Conservation (phyloP, 148 eudicot species). For the Vaccinium macrocarpon region DNA sequence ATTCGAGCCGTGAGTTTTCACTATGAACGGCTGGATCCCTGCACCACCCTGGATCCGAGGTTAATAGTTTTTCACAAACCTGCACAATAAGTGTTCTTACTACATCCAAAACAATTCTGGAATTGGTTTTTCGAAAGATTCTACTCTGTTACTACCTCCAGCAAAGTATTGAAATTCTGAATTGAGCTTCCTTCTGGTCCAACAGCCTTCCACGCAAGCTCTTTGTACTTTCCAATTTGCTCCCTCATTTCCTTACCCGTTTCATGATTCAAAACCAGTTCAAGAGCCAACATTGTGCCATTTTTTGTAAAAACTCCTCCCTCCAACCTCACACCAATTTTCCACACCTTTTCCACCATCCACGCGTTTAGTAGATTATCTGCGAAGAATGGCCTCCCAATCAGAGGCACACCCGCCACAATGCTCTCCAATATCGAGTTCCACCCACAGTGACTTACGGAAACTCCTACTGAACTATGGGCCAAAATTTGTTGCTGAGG, state of each 20-base stretch:
- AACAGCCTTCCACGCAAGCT: slow-evolving; percentile 27
- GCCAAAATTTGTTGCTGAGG: slow-evolving; percentile 52
- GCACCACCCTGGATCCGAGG: too few relatives aligned
- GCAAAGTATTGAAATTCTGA: slow-evolving; percentile 26
- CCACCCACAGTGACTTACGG: slow-evolving; percentile 71
- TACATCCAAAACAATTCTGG: background rate
- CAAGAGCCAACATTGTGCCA: slow-evolving; percentile 25
- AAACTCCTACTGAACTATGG: slow-evolving; percentile 41
- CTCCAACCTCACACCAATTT: slow-evolving; percentile 39
- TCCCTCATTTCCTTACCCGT: slow-evolving; percentile 36
- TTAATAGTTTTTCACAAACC: background rate
- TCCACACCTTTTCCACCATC: slow-evolving; percentile 41
- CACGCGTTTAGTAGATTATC: slow-evolving; percentile 48
- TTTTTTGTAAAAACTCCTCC: slow-evolving; percentile 35
- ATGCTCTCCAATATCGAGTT: slow-evolving; percentile 66
- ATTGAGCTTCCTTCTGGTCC: slow-evolving; percentile 31
- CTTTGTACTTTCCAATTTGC: slow-evolving; percentile 17
- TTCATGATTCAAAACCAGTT: slow-evolving; percentile 25
- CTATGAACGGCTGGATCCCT: too few relatives aligned
- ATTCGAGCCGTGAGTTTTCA: too few relatives aligned
- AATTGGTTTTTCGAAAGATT: background rate
- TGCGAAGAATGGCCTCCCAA: slow-evolving; percentile 60
- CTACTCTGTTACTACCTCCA: background rate
- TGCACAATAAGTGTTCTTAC: background rate
- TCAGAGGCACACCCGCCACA: slow-evolving; percentile 54